These are phyloP conservation scores for Trichoderma arundinaceum DNA, from an alignment of 2,329 filamentous ascomycete genomes.

Conservation along the genomic window DNA sequence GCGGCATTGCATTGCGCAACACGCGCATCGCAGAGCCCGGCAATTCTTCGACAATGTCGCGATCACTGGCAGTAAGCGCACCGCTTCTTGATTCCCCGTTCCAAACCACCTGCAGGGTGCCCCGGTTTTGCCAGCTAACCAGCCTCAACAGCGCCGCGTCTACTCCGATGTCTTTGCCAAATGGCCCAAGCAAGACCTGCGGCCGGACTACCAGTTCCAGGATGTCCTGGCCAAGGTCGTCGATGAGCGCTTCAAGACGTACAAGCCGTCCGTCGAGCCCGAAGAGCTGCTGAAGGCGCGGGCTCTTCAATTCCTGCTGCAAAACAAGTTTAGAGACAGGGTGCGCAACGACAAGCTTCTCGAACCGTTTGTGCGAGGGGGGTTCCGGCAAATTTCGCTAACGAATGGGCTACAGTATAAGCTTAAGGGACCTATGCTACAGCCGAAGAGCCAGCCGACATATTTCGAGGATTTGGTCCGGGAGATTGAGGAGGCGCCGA, in stretches of 20 bases:
- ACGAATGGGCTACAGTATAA: slow-evolving; percentile 42
- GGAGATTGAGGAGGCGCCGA: slow-evolving; percentile 68
- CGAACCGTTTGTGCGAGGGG: not conserved
- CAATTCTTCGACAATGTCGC: slow-evolving; percentile 40
- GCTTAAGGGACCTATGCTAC: slow-evolving; percentile 56
- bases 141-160: slow-evolving; percentile 42
- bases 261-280: slow-evolving; percentile 48
- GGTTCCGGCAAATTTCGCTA: slow-evolving; percentile 20
- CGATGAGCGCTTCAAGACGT: slow-evolving; percentile 44
- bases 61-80: slow-evolving; percentile 42
- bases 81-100: not conserved
- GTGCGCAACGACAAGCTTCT: slow-evolving; percentile 46
- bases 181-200: slow-evolving; percentile 69
- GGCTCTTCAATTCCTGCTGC: slow-evolving; percentile 63
- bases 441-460: slow-evolving; percentile 66
- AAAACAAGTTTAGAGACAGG: slow-evolving; percentile 63
- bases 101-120: too few species aligned
- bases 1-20: slow-evolving; percentile 22
- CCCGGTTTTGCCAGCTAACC: not conserved
- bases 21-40: slow-evolving; percentile 17
- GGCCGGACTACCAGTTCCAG: slow-evolving; percentile 67
- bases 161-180: slow-evolving; percentile 51
- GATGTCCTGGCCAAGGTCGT: slow-evolving; percentile 54
- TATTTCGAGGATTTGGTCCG: slow-evolving; percentile 66
- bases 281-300: slow-evolving; percentile 63